A percentile compares a stretch with the other conserved stretches of the same genome.
phyloP scores from a whole-genome alignment of 2,329 filamentous ascomycete species.

The Dothiorella sarmentorum region DNA sequence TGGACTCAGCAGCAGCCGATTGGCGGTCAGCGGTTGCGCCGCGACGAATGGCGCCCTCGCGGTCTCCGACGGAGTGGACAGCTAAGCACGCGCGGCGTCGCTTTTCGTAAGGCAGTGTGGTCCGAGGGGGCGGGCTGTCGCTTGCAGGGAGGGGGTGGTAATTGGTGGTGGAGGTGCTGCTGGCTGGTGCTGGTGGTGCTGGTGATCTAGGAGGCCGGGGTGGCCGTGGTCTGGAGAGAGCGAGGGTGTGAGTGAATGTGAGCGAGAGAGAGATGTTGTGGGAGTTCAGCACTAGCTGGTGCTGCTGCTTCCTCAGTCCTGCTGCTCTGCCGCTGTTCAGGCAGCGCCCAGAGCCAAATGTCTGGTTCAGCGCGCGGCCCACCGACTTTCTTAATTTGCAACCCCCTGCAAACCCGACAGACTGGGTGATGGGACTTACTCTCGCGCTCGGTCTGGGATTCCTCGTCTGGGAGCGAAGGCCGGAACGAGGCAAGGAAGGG shows the following conservation, averaged over 20 bases:
- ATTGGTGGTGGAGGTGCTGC: too few relatives aligned
- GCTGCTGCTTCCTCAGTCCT: too few relatives aligned
- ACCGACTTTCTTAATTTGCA: conserved; percentile 10
- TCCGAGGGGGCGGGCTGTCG: background rate
- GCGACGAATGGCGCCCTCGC: background rate
- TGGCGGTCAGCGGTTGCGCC: background rate
- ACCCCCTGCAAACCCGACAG: background rate
- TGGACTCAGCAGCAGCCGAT: conserved; percentile 3
- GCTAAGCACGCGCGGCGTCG: background rate
- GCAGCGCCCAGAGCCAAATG: too few relatives aligned
- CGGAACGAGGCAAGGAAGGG: conserved; percentile 5
- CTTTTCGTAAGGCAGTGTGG: background rate
- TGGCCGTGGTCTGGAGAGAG: too few relatives aligned
- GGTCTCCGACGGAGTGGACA: conserved; percentile 1
- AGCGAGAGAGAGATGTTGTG: too few relatives aligned
- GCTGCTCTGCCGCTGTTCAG: too few relatives aligned
- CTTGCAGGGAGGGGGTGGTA: background rate
- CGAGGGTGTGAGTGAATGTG: too few relatives aligned
- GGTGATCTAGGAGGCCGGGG: too few relatives aligned
- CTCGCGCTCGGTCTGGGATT: conserved; percentile 11
- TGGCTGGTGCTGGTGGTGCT: too few relatives aligned
- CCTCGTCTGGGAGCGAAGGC: background rate
- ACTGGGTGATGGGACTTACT: conserved; percentile 4
- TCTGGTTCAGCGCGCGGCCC: background rate
- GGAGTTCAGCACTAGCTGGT: too few relatives aligned